Percentiles rank a stretch among this genome's conserved stretches.
Evolutionary conservation across 2,329 filamentous ascomycete species (phyloP).

Genomic region (Botrytis tulipae): DNA sequence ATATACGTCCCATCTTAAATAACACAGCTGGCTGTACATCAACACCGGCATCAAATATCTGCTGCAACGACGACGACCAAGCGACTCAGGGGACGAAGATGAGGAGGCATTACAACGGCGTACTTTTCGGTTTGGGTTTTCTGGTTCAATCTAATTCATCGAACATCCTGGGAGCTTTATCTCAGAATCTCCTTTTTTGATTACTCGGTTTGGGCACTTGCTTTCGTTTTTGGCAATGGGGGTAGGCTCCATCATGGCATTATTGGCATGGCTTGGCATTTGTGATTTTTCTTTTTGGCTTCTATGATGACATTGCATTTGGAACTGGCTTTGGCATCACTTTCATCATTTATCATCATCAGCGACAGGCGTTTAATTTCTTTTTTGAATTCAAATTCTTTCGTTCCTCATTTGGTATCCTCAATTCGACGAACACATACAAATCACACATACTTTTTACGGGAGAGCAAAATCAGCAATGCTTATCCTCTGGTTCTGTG

Average conservation of each 20-base stretch:
- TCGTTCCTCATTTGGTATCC: slow-evolving; percentile 11
- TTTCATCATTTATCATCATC: slow-evolving; percentile 14
- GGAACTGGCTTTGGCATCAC: slow-evolving; percentile 17
- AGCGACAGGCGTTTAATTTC: slow-evolving; percentile 20
- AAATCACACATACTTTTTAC: neutral
- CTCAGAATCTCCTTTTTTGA: slow-evolving; percentile 7
- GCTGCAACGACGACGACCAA: slow-evolving; percentile 13
- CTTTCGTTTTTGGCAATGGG: slow-evolving; percentile 18
- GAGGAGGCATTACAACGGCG: slow-evolving; percentile 20
- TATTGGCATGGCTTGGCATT: slow-evolving; percentile 20
- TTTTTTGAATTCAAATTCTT: slow-evolving; percentile 17
- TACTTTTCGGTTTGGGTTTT: slow-evolving; percentile 15
- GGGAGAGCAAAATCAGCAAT: neutral
- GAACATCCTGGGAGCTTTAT: slow-evolving; percentile 18
- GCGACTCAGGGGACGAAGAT: slow-evolving; percentile 19
- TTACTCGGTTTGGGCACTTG: slow-evolving; percentile 14
- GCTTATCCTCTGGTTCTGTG: slow-evolving; percentile 1
- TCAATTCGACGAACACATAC: slow-evolving; percentile 7
- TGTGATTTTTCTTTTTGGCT: slow-evolving; percentile 11
- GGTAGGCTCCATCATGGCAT: slow-evolving; percentile 18
- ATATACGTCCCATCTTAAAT: neutral
- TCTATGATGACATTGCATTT: slow-evolving; percentile 19
- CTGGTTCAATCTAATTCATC: slow-evolving; percentile 20
- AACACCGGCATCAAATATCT: slow-evolving; percentile 15
- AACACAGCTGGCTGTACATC: slow-evolving; percentile 15